Percentiles rank a stretch among this genome's conserved stretches.
Conservation (phyloP, 2,329 filamentous ascomycete genomes). For the Macrophomina tecta region DNA sequence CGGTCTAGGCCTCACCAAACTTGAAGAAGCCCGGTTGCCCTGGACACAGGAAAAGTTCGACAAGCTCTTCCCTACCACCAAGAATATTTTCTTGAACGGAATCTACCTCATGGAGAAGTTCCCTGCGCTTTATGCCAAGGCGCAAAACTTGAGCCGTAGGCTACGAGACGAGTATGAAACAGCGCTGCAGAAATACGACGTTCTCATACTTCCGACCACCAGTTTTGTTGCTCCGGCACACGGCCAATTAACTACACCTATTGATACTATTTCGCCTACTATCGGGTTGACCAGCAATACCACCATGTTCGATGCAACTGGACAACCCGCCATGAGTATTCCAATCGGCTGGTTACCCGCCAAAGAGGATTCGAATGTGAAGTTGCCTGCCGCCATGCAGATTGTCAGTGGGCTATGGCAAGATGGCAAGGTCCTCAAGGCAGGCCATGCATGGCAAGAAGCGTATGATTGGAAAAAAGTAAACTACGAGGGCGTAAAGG, state of each 20-base stretch:
- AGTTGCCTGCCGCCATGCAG: conserved; percentile 48
- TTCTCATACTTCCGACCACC: conserved; percentile 51
- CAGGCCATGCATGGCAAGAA: conserved; percentile 39
- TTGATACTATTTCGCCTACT: conserved; percentile 39
- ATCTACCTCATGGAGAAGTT: conserved; percentile 46
- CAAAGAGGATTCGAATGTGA: conserved; percentile 33
- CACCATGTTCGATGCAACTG: conserved; percentile 40
- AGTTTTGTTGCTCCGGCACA: conserved; percentile 23
- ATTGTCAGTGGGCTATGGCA: conserved; percentile 47
- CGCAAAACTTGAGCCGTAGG: conserved; percentile 48
- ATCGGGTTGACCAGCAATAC: conserved; percentile 39
- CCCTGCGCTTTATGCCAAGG: conserved; percentile 49
- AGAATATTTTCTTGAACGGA: conserved; percentile 55
- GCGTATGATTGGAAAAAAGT: conserved; percentile 37
- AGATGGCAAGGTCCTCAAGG: conserved; percentile 41
- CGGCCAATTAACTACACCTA: conserved; percentile 34
- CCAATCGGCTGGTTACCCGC: conserved; percentile 38
- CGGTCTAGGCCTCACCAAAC: conserved; percentile 53
- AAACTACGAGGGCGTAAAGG: not conserved
- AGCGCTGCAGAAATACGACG: conserved; percentile 44
- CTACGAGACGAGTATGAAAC: conserved; percentile 48
- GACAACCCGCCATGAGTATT: conserved; percentile 40
- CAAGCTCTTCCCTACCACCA: conserved; percentile 53
- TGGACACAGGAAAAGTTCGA: conserved; percentile 58
- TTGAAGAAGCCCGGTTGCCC: conserved; percentile 56